phyloP scores from a whole-genome alignment of 2,329 filamentous ascomycete species.

The Periconia macrospinosa region DNA sequence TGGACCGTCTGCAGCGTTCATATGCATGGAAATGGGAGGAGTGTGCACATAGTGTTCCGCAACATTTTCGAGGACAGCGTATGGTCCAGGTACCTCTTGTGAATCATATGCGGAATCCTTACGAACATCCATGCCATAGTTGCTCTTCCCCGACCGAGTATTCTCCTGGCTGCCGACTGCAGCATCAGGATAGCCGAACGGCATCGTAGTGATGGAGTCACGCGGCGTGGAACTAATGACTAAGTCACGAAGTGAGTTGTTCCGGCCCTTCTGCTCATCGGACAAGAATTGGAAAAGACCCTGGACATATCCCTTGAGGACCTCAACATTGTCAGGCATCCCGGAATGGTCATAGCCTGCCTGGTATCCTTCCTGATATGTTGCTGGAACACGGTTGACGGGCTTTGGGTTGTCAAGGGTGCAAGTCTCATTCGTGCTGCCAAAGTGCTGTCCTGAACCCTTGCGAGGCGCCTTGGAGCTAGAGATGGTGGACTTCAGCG shows the following conservation, averaged over 20 bases:
- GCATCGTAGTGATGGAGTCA: constrained; percentile 33
- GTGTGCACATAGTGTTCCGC: constrained; percentile 15
- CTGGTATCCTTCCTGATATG: constrained; percentile 44
- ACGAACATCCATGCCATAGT: constrained; percentile 9
- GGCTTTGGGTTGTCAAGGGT: constrained; percentile 19
- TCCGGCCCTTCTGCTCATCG: constrained; percentile 23
- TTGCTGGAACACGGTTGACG: constrained; percentile 27
- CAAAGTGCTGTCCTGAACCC: constrained; percentile 18
- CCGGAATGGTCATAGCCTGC: constrained; percentile 39
- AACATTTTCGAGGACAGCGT: constrained; percentile 17
- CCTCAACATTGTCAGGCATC: constrained; percentile 33
- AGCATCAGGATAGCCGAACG: constrained; percentile 20
- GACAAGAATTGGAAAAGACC: constrained; percentile 33
- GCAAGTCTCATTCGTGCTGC: constrained; percentile 24
- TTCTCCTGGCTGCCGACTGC: constrained; percentile 27
- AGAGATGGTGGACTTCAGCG: constrained; percentile 13
- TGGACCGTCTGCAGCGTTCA: constrained; percentile 12
- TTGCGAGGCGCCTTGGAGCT: constrained; percentile 13
- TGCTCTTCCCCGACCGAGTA: constrained; percentile 16
- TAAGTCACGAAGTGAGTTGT: constrained; percentile 28
- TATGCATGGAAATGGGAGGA: constrained; percentile 14
- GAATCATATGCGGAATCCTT: constrained; percentile 17
- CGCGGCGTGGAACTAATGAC: constrained; percentile 25
- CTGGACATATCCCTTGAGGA: constrained; percentile 38
- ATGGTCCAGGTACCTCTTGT: constrained; percentile 11